Percentiles rank a stretch among this genome's conserved stretches.
These are phyloP conservation scores for Apophysomyces variabilis DNA, from an alignment of 371 early-diverging fungal genomes.

Conservation along the genomic window DNA sequence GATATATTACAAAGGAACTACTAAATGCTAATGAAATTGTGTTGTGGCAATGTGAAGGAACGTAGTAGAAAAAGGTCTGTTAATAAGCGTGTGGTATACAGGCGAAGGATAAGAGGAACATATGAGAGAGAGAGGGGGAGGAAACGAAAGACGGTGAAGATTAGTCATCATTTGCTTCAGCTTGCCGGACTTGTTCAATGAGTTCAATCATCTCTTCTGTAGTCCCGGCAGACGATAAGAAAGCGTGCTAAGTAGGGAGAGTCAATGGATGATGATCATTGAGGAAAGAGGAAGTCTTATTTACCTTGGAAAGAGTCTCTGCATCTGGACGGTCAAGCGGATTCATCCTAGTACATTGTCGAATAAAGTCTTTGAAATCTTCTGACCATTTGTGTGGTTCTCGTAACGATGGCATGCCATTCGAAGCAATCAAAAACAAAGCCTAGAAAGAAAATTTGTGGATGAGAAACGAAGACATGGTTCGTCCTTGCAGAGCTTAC, in stretches of 20 bases:
- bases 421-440: conserved; percentile 67
- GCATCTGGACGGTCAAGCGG: conserved; percentile 51
- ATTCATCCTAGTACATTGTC: conserved; percentile 52
- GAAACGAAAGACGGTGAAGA: background rate
- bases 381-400: conserved; percentile 58
- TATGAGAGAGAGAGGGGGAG: background rate
- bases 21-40: background rate
- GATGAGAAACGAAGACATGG: background rate
- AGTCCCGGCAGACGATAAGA: conserved; percentile 35
- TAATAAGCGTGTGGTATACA: background rate
- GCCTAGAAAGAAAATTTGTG: conserved; percentile 40
- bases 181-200: conserved; percentile 35
- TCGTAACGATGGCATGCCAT: conserved; percentile 60
- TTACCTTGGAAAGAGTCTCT: conserved; percentile 46
- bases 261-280: background rate
- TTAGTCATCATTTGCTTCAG: conserved; percentile 21
- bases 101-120: background rate
- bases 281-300: too few relatives aligned
- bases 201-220: conserved; percentile 35
- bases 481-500: conserved; percentile 24
- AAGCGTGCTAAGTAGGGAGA: conserved; percentile 29
- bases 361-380: conserved; percentile 57
- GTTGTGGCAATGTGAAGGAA: background rate
- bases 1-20: conserved; percentile 1
- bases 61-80: too few relatives aligned